These are phyloP conservation scores for Ganoderma sinense DNA, from an alignment of 1,284 basidiomycete genomes.

Conservation along the genomic window DNA sequence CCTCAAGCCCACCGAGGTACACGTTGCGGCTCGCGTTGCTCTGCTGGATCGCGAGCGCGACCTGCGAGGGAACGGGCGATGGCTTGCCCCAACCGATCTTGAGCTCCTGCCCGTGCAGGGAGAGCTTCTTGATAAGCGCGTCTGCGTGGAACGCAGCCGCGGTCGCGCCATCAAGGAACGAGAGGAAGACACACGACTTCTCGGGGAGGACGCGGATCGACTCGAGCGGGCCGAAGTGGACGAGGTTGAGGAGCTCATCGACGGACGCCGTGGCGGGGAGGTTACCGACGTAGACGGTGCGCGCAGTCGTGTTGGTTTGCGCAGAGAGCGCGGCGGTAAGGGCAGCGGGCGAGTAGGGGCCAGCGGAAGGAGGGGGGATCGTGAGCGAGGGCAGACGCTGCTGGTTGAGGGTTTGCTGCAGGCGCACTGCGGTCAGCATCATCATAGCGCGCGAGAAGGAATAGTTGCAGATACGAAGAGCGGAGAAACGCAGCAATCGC, in stretches of 20 bases:
- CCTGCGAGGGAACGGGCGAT: slow-evolving; percentile 84
- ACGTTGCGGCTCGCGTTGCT: slow-evolving; percentile 93
- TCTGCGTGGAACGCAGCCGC: slow-evolving; percentile 96
- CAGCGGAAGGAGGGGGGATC: slow-evolving; percentile 60
- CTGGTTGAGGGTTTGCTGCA: slow-evolving; percentile 48
- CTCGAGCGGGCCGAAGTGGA: slow-evolving; percentile 97
- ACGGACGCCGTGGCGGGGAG: slow-evolving; percentile 96
- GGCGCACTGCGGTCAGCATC: background rate
- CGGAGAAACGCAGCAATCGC: slow-evolving; percentile 4
- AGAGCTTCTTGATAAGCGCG: slow-evolving; percentile 90
- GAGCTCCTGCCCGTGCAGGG: slow-evolving; percentile 91
- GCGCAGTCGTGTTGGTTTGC: slow-evolving; percentile 70
- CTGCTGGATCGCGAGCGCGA: slow-evolving; percentile 87
- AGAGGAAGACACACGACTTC: slow-evolving; percentile 98
- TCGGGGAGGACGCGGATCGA: slow-evolving; percentile 96
- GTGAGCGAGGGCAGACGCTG: slow-evolving; percentile 69
- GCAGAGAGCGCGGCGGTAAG: slow-evolving; percentile 71
- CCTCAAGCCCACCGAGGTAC: slow-evolving; percentile 91
- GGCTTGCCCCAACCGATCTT: slow-evolving; percentile 98
- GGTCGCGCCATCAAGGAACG: slow-evolving; percentile 91
- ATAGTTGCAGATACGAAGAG: background rate
- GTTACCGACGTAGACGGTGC: slow-evolving; percentile 98
- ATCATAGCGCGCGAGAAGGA: background rate
- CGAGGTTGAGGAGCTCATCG: slow-evolving; percentile 96
- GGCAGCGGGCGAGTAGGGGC: slow-evolving; percentile 76